These are phyloP conservation scores for Aspergillus glaucus DNA, from an alignment of 2,329 filamentous ascomycete genomes.

Conservation along the genomic window DNA sequence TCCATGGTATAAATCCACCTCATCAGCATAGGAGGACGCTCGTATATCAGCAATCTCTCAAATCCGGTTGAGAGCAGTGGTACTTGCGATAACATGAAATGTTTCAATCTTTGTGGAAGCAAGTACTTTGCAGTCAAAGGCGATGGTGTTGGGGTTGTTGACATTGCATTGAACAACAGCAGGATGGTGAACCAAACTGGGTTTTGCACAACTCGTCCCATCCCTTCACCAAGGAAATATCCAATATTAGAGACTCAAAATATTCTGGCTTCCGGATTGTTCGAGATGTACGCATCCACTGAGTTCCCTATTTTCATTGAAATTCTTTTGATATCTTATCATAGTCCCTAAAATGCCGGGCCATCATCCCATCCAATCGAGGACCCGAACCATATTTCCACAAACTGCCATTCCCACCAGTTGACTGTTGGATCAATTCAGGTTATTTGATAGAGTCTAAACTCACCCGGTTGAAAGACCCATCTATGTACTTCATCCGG, in stretches of 20 bases:
- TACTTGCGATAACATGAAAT: background rate
- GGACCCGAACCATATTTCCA: constrained; percentile 9
- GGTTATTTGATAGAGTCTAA: constrained; percentile 4
- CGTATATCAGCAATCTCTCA: constrained; percentile 7
- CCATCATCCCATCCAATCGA: constrained; percentile 9
- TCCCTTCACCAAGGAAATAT: constrained; percentile 2
- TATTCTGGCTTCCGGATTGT: background rate
- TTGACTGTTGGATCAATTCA: constrained; percentile 9
- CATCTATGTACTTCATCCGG: constrained; percentile 7
- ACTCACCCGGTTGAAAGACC: constrained; percentile 2
- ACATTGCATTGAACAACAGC: constrained; percentile 6
- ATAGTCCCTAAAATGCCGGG: constrained; percentile 10
- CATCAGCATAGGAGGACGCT: constrained; percentile 5
- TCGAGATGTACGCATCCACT: background rate
- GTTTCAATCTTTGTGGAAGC: constrained; percentile 6
- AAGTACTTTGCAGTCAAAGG: constrained; percentile 6
- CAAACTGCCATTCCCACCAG: constrained; percentile 2
- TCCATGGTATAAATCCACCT: constrained; percentile 4
- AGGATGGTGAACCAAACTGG: constrained; percentile 5
- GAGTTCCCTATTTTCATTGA: background rate
- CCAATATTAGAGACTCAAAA: background rate
- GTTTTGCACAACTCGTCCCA: constrained; percentile 4
- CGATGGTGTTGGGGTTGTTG: constrained; percentile 8
- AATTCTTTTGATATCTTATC: background rate
- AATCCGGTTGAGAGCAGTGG: background rate